Evolutionary conservation across 225 moss, liverwort and hornwort genomes (phyloP), one percentile per base, ranked within the genome.

Genomic region (Pseudoscleropodium purum): DNA sequence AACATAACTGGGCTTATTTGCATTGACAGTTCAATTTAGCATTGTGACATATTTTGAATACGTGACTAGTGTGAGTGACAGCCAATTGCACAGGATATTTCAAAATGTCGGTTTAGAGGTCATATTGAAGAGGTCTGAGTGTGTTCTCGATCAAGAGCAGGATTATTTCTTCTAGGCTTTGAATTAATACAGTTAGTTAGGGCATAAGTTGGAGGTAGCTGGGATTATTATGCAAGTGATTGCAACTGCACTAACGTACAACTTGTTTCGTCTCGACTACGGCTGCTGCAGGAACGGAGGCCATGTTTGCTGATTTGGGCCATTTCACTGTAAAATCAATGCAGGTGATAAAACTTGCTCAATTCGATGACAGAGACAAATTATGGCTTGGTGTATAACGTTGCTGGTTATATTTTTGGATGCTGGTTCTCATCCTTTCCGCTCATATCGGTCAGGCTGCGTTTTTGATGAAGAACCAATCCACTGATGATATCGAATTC

Each of bases 301-400:
- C 93, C 15, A 94, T 94, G 93, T 94, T 92, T 88, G 93, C 93
- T 27, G 93, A 94, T 92, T 91, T 94, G 86, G 93, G 93, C 68
- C 93, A 94, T 77, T 94, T 94, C 86, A 91, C 29, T 18, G 84
- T 94, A 56, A 90, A 75, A 86, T 92, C 93, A 61, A 92, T 93
- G 91, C 93, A 93, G 93, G 93, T 93, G 61, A 81, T 56, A n/a
- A 31, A 65, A 45, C n/a, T 74, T 85, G 26, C 80, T 81, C 68
- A 64, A 39, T 49, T 49, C 33, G 26, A 33, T 87, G 39, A 83
- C 30, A 43, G 7, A 62, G 18, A 57, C 37, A 56, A 59, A 31
- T 31, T 81, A 12, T 36, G 26, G 19, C 63, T 63, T 59, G 31
- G 49, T 36, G n/a, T 10, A 9, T n/a, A 23, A 30, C 20, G 30